These are phyloP conservation scores for Phalaenopsis hybrid DNA, from an alignment of 116 monocot genomes.

Conservation along the genomic window DNA sequence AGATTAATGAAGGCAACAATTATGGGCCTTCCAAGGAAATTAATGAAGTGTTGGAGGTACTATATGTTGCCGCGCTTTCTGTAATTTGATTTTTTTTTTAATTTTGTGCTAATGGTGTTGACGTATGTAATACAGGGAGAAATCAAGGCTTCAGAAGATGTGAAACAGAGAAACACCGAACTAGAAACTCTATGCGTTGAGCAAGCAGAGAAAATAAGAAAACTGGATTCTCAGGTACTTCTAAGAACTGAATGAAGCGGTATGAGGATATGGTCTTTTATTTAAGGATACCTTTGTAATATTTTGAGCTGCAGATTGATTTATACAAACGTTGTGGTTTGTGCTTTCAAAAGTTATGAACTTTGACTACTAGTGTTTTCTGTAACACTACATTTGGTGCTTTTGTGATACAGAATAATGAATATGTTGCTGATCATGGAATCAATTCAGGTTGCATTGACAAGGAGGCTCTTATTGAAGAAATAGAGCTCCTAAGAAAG, in stretches of 20 bases:
- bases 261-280: neutral
- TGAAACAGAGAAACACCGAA: conserved; percentile 30
- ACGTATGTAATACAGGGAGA: conserved; percentile 15
- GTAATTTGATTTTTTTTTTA: neutral
- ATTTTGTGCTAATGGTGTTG: neutral
- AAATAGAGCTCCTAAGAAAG: conserved; percentile 42
- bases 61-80: neutral
- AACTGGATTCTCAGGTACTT: conserved; percentile 49
- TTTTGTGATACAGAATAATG: neutral
- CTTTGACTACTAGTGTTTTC: neutral
- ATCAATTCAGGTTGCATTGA: conserved; percentile 9
- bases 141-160: conserved; percentile 9
- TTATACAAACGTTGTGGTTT: conserved; percentile 24
- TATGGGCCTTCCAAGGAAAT: conserved; percentile 3
- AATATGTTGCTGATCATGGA: neutral
- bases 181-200: conserved; percentile 66
- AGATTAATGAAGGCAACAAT: conserved; percentile 27
- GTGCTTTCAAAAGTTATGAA: neutral
- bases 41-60: conserved; percentile 17
- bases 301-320: conserved; percentile 37
- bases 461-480: conserved; percentile 37
- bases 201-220: conserved; percentile 51
- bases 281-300: neutral
- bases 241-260: neutral
- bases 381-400: neutral